A percentile compares a stretch with the other conserved stretches of the same genome.
Conservation (phyloP, 2,329 filamentous ascomycete species). For the Rhinocladiella mackenziei region DNA sequence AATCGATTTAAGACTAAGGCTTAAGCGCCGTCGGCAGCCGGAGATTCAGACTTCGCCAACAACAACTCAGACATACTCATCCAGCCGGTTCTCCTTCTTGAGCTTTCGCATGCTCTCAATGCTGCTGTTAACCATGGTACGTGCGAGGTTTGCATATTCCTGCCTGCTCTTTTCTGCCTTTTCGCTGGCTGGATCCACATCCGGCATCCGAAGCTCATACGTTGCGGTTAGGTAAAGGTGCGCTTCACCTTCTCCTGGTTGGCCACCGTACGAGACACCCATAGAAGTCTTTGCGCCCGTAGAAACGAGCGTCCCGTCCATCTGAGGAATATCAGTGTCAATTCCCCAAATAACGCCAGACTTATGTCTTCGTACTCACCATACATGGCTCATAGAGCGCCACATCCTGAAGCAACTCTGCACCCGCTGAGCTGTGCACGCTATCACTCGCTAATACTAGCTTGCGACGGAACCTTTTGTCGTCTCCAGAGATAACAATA, state of each 20-base stretch:
- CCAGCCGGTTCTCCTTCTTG: too few species aligned
- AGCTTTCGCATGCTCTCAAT: too few species aligned
- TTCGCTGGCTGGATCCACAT: constrained; percentile 1
- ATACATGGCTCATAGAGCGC: constrained; percentile 1
- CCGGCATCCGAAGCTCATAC: constrained; percentile 3
- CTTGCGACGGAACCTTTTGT: constrained; percentile 2
- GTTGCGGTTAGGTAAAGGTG: constrained; percentile 3
- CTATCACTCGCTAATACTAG: constrained; percentile 1
- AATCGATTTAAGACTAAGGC: too few species aligned
- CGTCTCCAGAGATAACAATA: neutral
- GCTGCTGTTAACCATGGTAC: too few species aligned
- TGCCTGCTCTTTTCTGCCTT: too few species aligned
- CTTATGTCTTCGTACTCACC: neutral
- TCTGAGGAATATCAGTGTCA: neutral
- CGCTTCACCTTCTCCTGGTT: neutral
- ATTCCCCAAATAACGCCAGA: neutral
- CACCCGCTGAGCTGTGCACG: constrained; percentile 3
- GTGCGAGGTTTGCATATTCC: too few species aligned
- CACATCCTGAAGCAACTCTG: constrained; percentile 1
- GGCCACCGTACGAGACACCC: constrained; percentile 2
- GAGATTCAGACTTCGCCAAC: too few species aligned
- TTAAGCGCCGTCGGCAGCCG: too few species aligned
- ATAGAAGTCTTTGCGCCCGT: constrained; percentile 3
- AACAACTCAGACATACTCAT: too few species aligned
- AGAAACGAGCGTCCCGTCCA: neutral